phyloP scores from a whole-genome alignment of 805 yeast species.

The Blastobotrys chiropterorum region DNA sequence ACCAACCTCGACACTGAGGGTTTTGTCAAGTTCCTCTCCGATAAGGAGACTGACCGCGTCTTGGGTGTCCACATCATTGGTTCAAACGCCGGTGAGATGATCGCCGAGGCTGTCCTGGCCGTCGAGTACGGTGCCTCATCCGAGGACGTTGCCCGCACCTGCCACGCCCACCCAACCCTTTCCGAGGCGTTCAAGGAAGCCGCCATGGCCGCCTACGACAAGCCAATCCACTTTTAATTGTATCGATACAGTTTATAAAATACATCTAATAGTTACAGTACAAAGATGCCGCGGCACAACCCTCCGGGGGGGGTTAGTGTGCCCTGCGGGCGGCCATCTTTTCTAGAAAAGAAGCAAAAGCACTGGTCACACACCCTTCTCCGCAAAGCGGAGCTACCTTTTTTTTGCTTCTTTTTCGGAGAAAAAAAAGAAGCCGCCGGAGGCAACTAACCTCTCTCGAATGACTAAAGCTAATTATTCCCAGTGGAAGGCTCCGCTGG shows the following conservation, averaged over 20 bases:
- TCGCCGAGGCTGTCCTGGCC: constrained; percentile 97
- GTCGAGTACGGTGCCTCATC: constrained; percentile 98
- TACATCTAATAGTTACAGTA: background rate
- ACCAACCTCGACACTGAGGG: constrained; percentile 97
- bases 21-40: constrained; percentile 90
- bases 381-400: no score
- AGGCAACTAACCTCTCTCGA: no score
- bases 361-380: no score
- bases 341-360: background rate
- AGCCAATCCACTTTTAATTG: constrained; percentile 76
- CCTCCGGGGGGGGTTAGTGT: no score
- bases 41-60: constrained; percentile 94
- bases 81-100: constrained; percentile 99
- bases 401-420: no score
- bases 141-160: constrained; percentile 94
- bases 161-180: constrained; percentile 98
- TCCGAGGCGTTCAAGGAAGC: constrained; percentile 99
- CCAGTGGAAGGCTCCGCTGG: no score
- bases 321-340: background rate
- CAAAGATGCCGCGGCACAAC: no score
- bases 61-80: constrained; percentile 97
- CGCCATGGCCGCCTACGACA: constrained; percentile 83
- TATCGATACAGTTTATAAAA: background rate
- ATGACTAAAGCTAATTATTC: no score
- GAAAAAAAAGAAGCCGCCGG: no score